Evolutionary conservation across 2,329 filamentous ascomycete genomes (phyloP), one percentile per base, ranked within the genome.

Genomic region (Penicillium sp.): DNA sequence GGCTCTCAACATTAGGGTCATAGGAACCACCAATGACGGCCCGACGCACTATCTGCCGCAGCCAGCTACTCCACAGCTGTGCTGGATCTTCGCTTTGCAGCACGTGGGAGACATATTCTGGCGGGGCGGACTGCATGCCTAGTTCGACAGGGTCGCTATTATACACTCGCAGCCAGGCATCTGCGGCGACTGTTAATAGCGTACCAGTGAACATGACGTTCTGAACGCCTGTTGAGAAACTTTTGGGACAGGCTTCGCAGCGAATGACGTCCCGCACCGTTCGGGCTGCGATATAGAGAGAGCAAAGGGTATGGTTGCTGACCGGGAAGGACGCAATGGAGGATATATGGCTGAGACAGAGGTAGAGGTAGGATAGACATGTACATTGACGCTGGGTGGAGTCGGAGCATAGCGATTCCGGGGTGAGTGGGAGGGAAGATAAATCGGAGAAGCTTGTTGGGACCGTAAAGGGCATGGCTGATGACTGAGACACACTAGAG

Each of bases 191-290:
- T n/a, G 71, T 79, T 46, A 80, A 64, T 13, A 80, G 65, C 11
- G 77, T 78, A 13, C 74, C 74, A n/a, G 73, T 71, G 49, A 80
- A 71, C 75, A 79, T 79, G 45, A 80, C 71, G 52, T 80, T 80
- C 57, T 79, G 78, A 24, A 77, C 63, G 7, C 73, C 72, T 1
- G 76, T 74, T 33, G 74, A 71, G 55, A 78, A 78, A 33, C 65
- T 69, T 37, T 71, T 70, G 1, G 77, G 77, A 56, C 78, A 80
- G 19, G 70, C 61, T 44, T 68, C 62, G 58, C 78, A 80, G 59
- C 75, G 75, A 26, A 80, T 72, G 14, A 79, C 76, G 21, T 69
- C 62, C 29, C 69, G 70, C 14, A 76, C 76, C 10, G 76, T 79
- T 54, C 70, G 69, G 26, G 77, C 71, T 16, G 74, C 75, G n/a